These are phyloP conservation scores for Monascus purpureus DNA, from an alignment of 495 filamentous ascomycete species.

Conservation along the genomic window DNA sequence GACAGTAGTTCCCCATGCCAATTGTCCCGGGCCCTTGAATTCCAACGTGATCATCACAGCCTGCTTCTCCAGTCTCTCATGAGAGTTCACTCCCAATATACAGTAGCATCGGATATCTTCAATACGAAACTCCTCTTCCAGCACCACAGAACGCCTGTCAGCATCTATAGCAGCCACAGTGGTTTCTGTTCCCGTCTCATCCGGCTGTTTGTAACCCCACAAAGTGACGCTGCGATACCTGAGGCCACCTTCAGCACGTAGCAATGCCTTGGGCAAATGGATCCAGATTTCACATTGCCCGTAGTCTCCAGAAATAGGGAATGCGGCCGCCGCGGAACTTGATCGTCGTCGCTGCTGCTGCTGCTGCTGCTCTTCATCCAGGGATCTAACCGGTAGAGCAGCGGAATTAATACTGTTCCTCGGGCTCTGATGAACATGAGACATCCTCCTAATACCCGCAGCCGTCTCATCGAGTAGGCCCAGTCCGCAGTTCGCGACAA, in stretches of 20 bases:
- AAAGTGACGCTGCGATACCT: conserved; percentile 26
- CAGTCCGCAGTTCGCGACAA: conserved; percentile 25
- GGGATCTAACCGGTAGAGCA: no score
- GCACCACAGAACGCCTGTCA: conserved; percentile 17
- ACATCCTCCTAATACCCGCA: conserved; percentile 26
- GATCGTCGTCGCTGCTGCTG: no score
- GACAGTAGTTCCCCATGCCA: conserved; percentile 26
- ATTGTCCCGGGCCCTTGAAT: conserved; percentile 28
- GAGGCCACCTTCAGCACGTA: conserved; percentile 28
- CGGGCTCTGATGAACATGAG: conserved; percentile 18
- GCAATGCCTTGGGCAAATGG: conserved; percentile 27
- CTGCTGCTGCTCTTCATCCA: no score
- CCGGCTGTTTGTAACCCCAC: conserved; percentile 20
- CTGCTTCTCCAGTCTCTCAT: conserved; percentile 44
- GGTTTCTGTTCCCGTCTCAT: conserved; percentile 4
- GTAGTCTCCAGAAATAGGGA: conserved; percentile 19
- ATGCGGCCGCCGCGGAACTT: not conserved
- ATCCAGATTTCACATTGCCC: conserved; percentile 27
- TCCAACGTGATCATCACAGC: conserved; percentile 36
- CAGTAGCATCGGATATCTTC: conserved; percentile 31
- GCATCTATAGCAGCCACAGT: conserved; percentile 5
- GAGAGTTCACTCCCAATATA: conserved; percentile 44
- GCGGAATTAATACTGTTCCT: conserved; percentile 16
- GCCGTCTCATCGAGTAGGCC: conserved; percentile 28
- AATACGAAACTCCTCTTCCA: conserved; percentile 32